Base-by-base conservation (phyloP, 139 green algal genomes). In the Monoraphidium neglectum region DNA sequence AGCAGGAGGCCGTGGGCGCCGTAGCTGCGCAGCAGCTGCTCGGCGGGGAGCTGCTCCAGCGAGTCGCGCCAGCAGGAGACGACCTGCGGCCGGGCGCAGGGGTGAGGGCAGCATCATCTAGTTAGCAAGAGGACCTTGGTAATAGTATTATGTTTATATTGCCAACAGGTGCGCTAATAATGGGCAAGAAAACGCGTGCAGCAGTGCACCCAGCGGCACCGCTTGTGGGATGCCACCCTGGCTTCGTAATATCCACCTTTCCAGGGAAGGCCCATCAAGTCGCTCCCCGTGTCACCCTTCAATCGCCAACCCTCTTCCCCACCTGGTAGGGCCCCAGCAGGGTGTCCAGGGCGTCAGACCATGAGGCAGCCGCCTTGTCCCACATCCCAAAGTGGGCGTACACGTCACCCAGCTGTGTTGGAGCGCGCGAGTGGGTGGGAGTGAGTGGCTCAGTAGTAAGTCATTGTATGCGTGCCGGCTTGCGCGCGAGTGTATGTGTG, bases 301-400 rank as follows among this genome's bases (percentile, higher is more conserved):
- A 15, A 68, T 68, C 32, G 21, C 32, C 61, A 68, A 13, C 59
- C 47, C 68, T 28, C 37, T 56, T 70, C 4, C 23, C 3, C 59
- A 87, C 85, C 78, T 92, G 88, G 74, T 91, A 92, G 2, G 86
- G 86, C 26, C 88, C 88, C 56, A 90, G 49, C 46, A 90, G 65
- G 0, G 84, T 80, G 77, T 92, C 88, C 37, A 92, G 80, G 15
- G 85, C 80, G 54, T 87, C 82, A 37, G 74, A 74, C 88, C 88
- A 92, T 4, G 81, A 60, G 2, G 71, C 76, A 0, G 68, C 61
- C 4, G 88, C 88, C 4, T 73, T 65, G 26, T 53, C 63, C 79
- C 84, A 89, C 37, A 83, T 85, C 26, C 86, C 88, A 73, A 87
- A 89, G 76, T 92, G 88, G 24, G 86, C 85, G 38, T 88, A 75